Evolutionary conservation across 371 early-diverging fungal genomes (phyloP), one percentile per base, ranked within the genome.

Genomic region (Dichotomocladium elegans): DNA sequence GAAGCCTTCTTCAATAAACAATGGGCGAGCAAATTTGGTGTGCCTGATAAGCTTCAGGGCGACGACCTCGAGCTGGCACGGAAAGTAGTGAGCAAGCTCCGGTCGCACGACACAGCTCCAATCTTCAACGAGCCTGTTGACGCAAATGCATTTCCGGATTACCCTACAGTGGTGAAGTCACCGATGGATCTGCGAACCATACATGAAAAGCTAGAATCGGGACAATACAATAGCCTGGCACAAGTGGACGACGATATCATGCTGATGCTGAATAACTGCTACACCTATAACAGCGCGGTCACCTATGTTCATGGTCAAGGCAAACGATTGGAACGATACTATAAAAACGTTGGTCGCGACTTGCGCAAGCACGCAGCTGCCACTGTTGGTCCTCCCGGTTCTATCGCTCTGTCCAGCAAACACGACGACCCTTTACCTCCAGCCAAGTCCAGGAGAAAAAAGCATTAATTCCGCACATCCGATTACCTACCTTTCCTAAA

Each of bases 181-280:
- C 99, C 99, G 8, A 99, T 99, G 95, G 99, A 99, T 64, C 57
- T 98, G 22, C 79, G 85, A 21, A 99, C 99, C 1, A 87, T 99
- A 33, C 82, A 79, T 56, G 78, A 79, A 49, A 90, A 87, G 46
- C 61, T 99, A 0, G 94, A 93, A 15, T 51, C 57, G 7, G 70
- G 72, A 14, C 53, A 60, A 50, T 88, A 89, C 54, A 41, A 63
- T 1, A 55, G 46, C 2, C 43, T 79, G 29, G 64, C 69, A n/a
- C 72, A 67, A n/a, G 67, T 87, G 27, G 77, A 79, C 34, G 73
- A 64, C 6, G 89, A 88, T 53, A 65, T 88, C 6, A 58, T 66
- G 14, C 63, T 82, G 19, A 79, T 93, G 47, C 74, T 98, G 41
- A 64, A 66, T 51, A 99, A 99, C 72, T 98, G 98, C 64, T 88